Evolutionary conservation across 2,329 filamentous ascomycete genomes (phyloP).

Genomic region (Ophiostoma quercus): DNA sequence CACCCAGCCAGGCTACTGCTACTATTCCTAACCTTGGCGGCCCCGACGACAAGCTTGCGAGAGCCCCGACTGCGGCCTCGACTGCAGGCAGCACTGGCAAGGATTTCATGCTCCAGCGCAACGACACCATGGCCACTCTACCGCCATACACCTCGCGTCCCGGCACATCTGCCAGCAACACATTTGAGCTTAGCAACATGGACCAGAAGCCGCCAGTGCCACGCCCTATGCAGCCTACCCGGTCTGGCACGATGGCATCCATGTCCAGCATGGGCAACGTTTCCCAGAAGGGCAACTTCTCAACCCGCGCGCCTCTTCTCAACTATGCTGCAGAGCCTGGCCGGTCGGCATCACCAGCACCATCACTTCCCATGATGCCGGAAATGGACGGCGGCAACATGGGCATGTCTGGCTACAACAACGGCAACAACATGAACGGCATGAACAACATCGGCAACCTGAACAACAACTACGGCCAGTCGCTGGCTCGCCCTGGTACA

Average conservation of each 20-base stretch:
- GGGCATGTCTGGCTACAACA: slow-evolving; percentile 5
- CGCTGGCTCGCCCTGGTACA: slow-evolving; percentile 28
- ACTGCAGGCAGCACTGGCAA: not conserved
- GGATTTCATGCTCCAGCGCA: slow-evolving; percentile 46
- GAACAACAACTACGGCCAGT: slow-evolving; percentile 26
- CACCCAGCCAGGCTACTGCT: slow-evolving; percentile 51
- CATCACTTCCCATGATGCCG: slow-evolving; percentile 26
- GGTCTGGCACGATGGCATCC: slow-evolving; percentile 33
- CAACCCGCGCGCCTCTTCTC: slow-evolving; percentile 33
- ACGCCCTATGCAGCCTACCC: slow-evolving; percentile 36
- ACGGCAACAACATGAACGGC: slow-evolving; percentile 2
- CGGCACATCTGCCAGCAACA: slow-evolving; percentile 43
- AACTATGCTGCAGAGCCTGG: slow-evolving; percentile 33
- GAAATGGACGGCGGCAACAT: slow-evolving; percentile 14
- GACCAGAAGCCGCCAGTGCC: slow-evolving; percentile 50
- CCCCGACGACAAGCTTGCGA: slow-evolving; percentile 46
- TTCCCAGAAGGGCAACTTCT: slow-evolving; percentile 28
- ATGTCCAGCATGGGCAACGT: slow-evolving; percentile 22
- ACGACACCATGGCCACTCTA: slow-evolving; percentile 57
- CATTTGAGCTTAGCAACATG: slow-evolving; percentile 48
- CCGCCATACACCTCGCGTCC: slow-evolving; percentile 59
- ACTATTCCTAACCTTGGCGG: slow-evolving; percentile 53
- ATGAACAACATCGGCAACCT: not conserved
- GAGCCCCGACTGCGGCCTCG: slow-evolving; percentile 42
- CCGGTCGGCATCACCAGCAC: slow-evolving; percentile 31